Conservation (phyloP, 2,329 filamentous ascomycete species). For the Verticillium klebahnii region DNA sequence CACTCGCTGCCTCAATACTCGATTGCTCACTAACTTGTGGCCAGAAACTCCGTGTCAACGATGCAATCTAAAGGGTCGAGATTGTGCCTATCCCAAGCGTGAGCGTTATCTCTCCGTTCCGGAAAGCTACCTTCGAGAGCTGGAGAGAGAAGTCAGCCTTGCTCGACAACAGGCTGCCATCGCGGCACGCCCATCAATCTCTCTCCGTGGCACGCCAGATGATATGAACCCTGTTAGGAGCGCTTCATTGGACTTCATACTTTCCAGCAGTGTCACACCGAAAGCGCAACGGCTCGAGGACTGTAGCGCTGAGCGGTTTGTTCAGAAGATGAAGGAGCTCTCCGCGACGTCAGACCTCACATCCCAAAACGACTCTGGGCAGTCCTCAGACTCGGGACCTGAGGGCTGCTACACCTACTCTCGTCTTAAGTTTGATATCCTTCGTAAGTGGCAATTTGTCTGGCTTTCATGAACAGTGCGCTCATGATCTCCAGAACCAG, state of each 20-base stretch:
- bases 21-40: background rate
- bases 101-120: slow-evolving; percentile 7
- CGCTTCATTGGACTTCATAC: background rate
- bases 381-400: background rate
- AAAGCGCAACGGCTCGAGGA: slow-evolving; percentile 8
- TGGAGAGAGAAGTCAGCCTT: slow-evolving; percentile 5
- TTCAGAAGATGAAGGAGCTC: slow-evolving; percentile 10
- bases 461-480: too few relatives aligned
- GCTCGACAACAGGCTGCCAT: background rate
- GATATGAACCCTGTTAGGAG: too few relatives aligned
- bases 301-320: slow-evolving; percentile 12
- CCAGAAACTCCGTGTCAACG: too few relatives aligned
- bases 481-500: slow-evolving; percentile 1
- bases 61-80: background rate
- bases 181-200: background rate
- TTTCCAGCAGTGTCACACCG: background rate
- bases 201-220: too few relatives aligned
- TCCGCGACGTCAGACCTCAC: background rate
- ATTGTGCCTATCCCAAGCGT: slow-evolving; percentile 11
- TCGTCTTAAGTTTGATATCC: slow-evolving; percentile 12
- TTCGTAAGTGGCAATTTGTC: slow-evolving; percentile 3
- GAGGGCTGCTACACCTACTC: slow-evolving; percentile 11
- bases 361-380: background rate
- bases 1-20: background rate
- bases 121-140: slow-evolving; percentile 12